Base-by-base conservation (phyloP, 768 basidiomycete species). In the Kwoniella botswanensis region DNA sequence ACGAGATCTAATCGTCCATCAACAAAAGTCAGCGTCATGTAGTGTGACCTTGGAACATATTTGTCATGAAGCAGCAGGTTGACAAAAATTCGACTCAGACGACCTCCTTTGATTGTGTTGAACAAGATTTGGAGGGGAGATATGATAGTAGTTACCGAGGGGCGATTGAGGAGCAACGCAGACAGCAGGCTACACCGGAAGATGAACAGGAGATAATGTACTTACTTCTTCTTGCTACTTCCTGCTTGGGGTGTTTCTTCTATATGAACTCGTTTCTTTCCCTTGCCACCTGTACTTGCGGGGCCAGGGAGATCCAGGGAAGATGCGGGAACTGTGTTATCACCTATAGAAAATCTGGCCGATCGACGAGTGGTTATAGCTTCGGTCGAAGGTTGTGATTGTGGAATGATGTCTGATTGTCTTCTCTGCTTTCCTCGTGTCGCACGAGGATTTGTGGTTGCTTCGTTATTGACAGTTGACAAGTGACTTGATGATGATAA, bases 181-280 rank as follows among this genome's bases (percentile, higher is more conserved):
- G 46, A 50, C 13, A 13, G 46, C 35, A 58, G 22, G 57, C 9
- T 58, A 58, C 24, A 22, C 18, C 43, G 17, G 12, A 46, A 63
- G 17, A 35, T n/a, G 35, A 63, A 46, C 24, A 24, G 63, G 22
- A 35, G 50, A 18, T 11, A 17, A 53, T 18, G 46, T 17, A 68
- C 71, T 72, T 63, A 72, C 71, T 66, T 67, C 66, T 67, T 72
- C 62, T 60, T 72, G 52, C 62, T 72, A n/a, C 61, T 62, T 63
- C 60, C 60, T 46, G 21, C 42, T 24, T 29, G 42, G 54, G 53
- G 18, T 26, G n/a, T 56, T 44, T 70, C 69, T 41, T 73, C 72
- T 35, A 72, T 64, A 35, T 67, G 62, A 4, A 67, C 63, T 58
- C 69, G 72, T 61, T 76, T 76, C 74, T 73, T 73, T 46, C 72